These are phyloP conservation scores for Dryas octopetala DNA, from an alignment of 306 rosid species.

Conservation along the genomic window DNA sequence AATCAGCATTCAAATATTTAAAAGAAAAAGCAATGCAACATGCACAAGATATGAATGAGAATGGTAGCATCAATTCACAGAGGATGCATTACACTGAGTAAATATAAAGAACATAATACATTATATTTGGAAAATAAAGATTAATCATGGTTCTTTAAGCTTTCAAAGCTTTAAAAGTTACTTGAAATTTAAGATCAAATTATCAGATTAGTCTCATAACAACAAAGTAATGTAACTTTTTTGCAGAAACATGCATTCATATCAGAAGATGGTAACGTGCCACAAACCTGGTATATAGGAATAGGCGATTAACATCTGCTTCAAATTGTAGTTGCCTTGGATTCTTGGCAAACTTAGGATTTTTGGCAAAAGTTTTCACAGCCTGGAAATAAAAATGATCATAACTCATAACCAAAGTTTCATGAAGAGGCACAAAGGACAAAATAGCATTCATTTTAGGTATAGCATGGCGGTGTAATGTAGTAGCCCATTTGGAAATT, in stretches of 20 bases:
- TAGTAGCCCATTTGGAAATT: background rate
- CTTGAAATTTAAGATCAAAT: background rate
- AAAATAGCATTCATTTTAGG: background rate
- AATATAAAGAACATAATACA: too few relatives aligned
- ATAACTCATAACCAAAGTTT: background rate
- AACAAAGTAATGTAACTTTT: background rate
- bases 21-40: background rate
- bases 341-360: conserved; percentile 54
- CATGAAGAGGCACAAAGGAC: background rate
- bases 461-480: background rate
- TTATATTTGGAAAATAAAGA: too few relatives aligned
- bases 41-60: background rate
- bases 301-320: conserved; percentile 79
- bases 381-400: conserved; percentile 41
- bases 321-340: conserved; percentile 77
- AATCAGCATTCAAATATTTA: conserved; percentile 22
- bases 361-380: conserved; percentile 61
- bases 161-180: background rate
- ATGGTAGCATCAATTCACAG: too few relatives aligned
- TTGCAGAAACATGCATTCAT: background rate
- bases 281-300: conserved; percentile 74
- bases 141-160: too few relatives aligned
- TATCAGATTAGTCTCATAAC: background rate
- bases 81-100: too few relatives aligned
- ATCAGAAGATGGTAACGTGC: background rate